Base-by-base conservation (phyloP, 2,329 filamentous ascomycete genomes). In the Trichoderma sp. region DNA sequence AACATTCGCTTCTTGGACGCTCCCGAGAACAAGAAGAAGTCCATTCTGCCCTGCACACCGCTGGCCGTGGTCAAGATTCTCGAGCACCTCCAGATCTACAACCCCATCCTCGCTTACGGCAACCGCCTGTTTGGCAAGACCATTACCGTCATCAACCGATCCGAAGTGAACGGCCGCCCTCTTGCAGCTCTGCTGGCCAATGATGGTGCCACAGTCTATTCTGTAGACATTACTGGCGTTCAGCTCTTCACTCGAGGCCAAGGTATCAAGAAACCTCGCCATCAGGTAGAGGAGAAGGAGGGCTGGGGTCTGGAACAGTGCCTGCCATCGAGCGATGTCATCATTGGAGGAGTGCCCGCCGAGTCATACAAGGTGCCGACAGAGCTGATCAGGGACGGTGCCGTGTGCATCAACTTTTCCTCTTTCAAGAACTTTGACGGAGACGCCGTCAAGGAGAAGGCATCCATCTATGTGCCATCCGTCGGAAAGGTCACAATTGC, bases 331-430 rank as follows among this genome's bases (percentile, higher is more conserved):
- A 98, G 95, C 82, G 97, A 99, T 83, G 96, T 98, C 21, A 93
- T 99, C 77, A 97, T 99, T 80, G 94, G 94, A 72, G 97, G 97
- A 78, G 97, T 99, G 2, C 97, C 97, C 0, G 91, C 92, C 29
- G 93, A 98, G 78, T 90, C 89, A 76, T 99, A 93, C 89, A 98
- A 98, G 87, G 93, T 99, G 31, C 94, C 95, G 6, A 93, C 93
- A 4, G 90, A 94, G 69, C 87, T 97, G 77, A 88, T 99, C 80
- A 91, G 95, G 64, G 94, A 98, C 75, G 97, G 97, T 65, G 95
- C 94, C 35, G 94, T 98, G n/a, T 99, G 97, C 88, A 95, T 99
- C 87, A 99, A 99, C 86, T 98, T 99, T 84, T 97, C 95, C 8
- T 98, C 94, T 69, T 95, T 94, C 85, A 94, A 95, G 87, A 98